Evolutionary conservation across 1,284 basidiomycete genomes (phyloP).

Genomic region (Naganishia sp.): DNA sequence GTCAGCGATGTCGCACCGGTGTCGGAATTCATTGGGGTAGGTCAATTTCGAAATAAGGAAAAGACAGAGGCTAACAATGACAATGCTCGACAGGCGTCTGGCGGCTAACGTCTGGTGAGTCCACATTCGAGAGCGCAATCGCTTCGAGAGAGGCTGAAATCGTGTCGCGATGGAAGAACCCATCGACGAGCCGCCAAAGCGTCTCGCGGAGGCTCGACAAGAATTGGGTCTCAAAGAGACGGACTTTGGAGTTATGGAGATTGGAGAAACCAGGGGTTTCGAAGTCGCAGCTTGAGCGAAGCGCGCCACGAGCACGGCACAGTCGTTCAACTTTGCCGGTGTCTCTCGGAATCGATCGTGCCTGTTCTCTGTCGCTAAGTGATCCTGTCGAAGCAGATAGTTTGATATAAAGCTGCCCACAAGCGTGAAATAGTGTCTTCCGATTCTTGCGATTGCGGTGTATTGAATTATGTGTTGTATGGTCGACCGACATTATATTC

Average conservation of each 20-base stretch:
- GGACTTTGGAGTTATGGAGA: slow-evolving; percentile 60
- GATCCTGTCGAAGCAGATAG: no score
- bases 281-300: background rate
- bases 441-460: no score
- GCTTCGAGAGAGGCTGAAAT: background rate
- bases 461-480: no score
- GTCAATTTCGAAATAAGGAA: slow-evolving; percentile 11
- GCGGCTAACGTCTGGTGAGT: slow-evolving; percentile 43
- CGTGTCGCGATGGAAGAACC: slow-evolving; percentile 54
- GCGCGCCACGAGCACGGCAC: no score
- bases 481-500: no score
- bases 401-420: no score
- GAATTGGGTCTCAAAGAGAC: slow-evolving; percentile 59
- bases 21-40: slow-evolving; percentile 70
- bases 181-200: slow-evolving; percentile 62
- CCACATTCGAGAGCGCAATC: background rate
- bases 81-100: slow-evolving; percentile 38
- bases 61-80: background rate
- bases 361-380: no score
- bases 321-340: no score
- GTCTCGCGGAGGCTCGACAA: slow-evolving; percentile 59
- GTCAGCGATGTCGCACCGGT: slow-evolving; percentile 57
- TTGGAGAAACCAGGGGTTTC: slow-evolving; percentile 59
- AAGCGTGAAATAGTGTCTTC: no score
- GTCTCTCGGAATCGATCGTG: no score